Evolutionary conservation across 441 rosid species (phyloP), one percentile per base, ranked within the genome.

Genomic region (Erodium chrysanthum): DNA sequence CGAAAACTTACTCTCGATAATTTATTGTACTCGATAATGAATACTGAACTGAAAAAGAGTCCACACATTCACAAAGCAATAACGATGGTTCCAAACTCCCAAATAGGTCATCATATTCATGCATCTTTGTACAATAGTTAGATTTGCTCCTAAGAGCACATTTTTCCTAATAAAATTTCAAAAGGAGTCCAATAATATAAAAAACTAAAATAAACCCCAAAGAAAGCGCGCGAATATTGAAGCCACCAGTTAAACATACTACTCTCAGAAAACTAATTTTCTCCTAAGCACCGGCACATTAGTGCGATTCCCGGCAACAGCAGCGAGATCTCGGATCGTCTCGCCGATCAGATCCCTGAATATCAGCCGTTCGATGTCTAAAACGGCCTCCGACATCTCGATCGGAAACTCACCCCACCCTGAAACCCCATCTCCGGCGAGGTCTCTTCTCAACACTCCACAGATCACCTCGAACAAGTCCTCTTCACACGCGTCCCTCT

Each of bases 311-410:
- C 80, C 69, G 63, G 77, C 62, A 22, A 78, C 65, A 21, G 76
- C 67, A 42, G 85, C 94, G n/a, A 88, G 80, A 75, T 87, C 87
- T 27, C 75, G 62, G 74, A 93, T 91, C 37, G 90, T 85, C 75
- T 93, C 98, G 5, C 88, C 81, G 61, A 93, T 85, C 71, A 93
- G 71, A 71, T 93, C 95, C 84, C 88, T 91, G 74, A 89, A 91
- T 25, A 93, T 67, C 29, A 89, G 81, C 67, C 98, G 76, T 70
- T 93, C 98, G 2, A 89, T 76, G 64, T 87, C 88, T 11, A 93
- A 81, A 50, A 86, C 93, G 0, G 86, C 74, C 67, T 93, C 95
- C 0, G 97, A 89, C 83, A 81, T 71, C 84, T 91, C 95, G 29
- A 80, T 42, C 1, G 85, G 87, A 67, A 79, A 79, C 23, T 86